These are phyloP conservation scores for Parathielavia appendiculata DNA, from an alignment of 495 filamentous ascomycete genomes.

Conservation along the genomic window DNA sequence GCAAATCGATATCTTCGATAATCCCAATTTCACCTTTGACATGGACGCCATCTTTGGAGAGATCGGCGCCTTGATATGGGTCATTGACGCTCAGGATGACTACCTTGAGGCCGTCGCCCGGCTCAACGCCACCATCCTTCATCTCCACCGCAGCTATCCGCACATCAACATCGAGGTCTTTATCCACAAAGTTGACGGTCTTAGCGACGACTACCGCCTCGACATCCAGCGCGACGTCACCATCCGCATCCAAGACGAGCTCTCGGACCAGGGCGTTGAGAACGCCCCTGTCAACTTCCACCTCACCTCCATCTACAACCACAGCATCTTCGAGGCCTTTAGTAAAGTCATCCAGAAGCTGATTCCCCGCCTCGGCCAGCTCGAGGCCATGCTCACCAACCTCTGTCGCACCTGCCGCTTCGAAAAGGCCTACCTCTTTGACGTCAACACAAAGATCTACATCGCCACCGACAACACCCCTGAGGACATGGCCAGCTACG, in stretches of 20 bases:
- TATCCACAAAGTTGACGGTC: conserved; percentile 94
- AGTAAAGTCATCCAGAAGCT: conserved; percentile 97
- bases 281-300: conserved; percentile 90
- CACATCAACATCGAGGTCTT: conserved; percentile 95
- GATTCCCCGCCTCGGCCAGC: conserved; percentile 83
- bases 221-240: conserved; percentile 93
- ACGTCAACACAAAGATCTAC: conserved; percentile 95
- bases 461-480: conserved; percentile 92
- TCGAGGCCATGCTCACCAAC: conserved; percentile 87
- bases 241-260: conserved; percentile 94
- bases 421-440: conserved; percentile 96
- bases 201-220: conserved; percentile 88
- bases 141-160: conserved; percentile 79
- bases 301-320: conserved; percentile 94
- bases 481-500: conserved; percentile 87
- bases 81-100: conserved; percentile 96
- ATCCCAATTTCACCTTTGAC: conserved; percentile 61
- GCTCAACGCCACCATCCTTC: conserved; percentile 81
- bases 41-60: conserved; percentile 88
- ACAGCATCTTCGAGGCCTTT: conserved; percentile 96
- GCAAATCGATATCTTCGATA: conserved; percentile 81
- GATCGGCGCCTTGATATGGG: conserved; percentile 93
- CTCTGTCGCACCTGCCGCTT: conserved; percentile 84
- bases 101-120: conserved; percentile 83
- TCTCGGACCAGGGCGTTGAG: conserved; percentile 84